Base-by-base conservation (phyloP, 106 monocot species). In the Allium fistulosum region DNA sequence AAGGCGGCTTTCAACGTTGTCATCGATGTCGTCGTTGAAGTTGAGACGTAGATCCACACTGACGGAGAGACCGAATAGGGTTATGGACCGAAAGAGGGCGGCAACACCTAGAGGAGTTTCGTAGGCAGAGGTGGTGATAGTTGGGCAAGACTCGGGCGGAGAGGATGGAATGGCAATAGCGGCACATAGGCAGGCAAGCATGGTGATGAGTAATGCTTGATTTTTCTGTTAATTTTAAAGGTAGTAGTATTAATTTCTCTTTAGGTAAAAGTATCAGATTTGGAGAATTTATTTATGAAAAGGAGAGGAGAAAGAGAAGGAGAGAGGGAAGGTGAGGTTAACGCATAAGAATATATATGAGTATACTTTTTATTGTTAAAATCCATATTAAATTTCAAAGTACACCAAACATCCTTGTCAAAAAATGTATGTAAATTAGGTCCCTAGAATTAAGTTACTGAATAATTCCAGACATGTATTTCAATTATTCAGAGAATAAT, bases 121-220 rank as follows among this genome's bases (percentile, higher is more conserved):
- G 88, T 95, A 95, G 72, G 85, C 77, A 37, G 94, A 87, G 26
- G 91, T 88, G 26, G 81, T 68, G 11, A 85, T 15, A 65, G 57
- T 81, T 17, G 84, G 85, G 12, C 80, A 79, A 4, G 72, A 70
- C 15, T 75, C 58, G 6, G 81, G 46, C 2, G 83, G 10, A 4
- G 75, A 10, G 64, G 68, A 66, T 12, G 71, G 61, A 11, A 45
- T 49, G 59, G 46, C 22, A 22, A 22, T 22, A 22, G 22, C 67
- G 49, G 70, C 71, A 50, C 73, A 50, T 69, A 91, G 84, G 72
- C 90, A 85, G 26, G 76, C 56, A 1, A 81, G 71, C 4, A 77
- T 71, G 6, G 79, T 49, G 22, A 79, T 69, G 10, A 67, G 85
- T 85, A 90, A 85, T 48, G 62, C 68, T 64, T 10, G 55, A n/a